phyloP scores from a whole-genome alignment of 352 stramenopile genomes.

The Globisporangium viniferum region DNA sequence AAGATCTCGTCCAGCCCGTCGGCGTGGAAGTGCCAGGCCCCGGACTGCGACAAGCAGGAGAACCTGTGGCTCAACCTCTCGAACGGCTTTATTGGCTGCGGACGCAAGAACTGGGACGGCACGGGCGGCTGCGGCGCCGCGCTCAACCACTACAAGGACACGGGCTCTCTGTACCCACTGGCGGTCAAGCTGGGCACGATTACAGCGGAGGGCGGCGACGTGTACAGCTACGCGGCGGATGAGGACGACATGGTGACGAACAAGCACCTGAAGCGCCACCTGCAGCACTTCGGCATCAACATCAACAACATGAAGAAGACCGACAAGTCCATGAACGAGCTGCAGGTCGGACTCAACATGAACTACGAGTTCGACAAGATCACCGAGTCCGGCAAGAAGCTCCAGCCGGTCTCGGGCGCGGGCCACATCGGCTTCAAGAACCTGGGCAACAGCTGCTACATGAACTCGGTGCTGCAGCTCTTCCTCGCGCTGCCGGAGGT shows the following conservation, averaged over 20 bases:
- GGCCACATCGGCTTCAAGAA: constrained; percentile 97
- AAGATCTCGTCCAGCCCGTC: constrained; percentile 70
- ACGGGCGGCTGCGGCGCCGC: constrained; percentile 95
- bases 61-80: constrained; percentile 99
- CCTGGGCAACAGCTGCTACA: constrained; percentile 99
- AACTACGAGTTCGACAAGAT: constrained; percentile 98
- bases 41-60: constrained; percentile 93
- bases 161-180: constrained; percentile 92
- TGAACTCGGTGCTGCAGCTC: constrained; percentile 97
- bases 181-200: constrained; percentile 98
- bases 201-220: constrained; percentile 93
- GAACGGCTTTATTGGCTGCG: constrained; percentile 84
- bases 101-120: constrained; percentile 95
- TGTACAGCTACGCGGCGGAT: constrained; percentile 97
- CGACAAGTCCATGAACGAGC: constrained; percentile 98
- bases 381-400: constrained; percentile 94
- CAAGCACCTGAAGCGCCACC: constrained; percentile 91
- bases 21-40: constrained; percentile 86
- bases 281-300: constrained; percentile 96
- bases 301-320: constrained; percentile 94
- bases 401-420: constrained; percentile 88
- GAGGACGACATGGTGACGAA: constrained; percentile 98
- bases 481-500: constrained; percentile 85
- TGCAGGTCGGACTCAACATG: constrained; percentile 97
- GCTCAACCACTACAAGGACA: constrained; percentile 95